Percentiles rank a stretch among this genome's conserved stretches.
Evolutionary conservation across 306 rosid genomes (phyloP).

Genomic region (Pachyrhizus erosus): DNA sequence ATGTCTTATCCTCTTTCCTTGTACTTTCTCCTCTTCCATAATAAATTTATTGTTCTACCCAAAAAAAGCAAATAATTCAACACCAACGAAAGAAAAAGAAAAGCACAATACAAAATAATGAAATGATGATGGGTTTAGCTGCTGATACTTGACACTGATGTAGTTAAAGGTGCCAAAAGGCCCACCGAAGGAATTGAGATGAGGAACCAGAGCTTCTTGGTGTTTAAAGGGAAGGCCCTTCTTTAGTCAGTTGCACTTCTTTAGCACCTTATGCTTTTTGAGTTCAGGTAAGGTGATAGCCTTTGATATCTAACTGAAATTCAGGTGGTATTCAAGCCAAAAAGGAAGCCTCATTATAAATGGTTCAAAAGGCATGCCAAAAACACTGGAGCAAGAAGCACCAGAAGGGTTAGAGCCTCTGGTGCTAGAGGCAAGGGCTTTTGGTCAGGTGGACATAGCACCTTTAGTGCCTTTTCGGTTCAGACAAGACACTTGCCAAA

Average conservation of each 20-base stretch:
- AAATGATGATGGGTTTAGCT: no score
- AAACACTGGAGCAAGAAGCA: not conserved
- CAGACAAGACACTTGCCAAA: not conserved
- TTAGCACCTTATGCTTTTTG: conserved; percentile 1
- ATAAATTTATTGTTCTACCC: no score
- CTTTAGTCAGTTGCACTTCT: not conserved
- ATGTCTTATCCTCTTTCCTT: no score
- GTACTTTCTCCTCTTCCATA: no score
- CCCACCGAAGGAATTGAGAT: not conserved
- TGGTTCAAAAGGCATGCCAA: conserved; percentile 22
- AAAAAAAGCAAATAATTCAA: no score
- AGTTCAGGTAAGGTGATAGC: conserved; percentile 15
- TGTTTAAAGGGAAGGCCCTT: not conserved
- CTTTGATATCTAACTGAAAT: not conserved
- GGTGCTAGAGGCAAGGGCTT: conserved; percentile 7
- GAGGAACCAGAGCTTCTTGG: not conserved
- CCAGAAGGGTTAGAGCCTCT: not conserved
- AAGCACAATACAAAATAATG: no score
- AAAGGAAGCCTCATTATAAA: conserved; percentile 7
- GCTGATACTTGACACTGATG: no score
- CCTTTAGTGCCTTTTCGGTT: conserved; percentile 1
- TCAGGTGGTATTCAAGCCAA: conserved; percentile 26
- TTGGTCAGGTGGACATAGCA: not conserved
- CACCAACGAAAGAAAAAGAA: no score
- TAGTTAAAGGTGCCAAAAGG: conserved; percentile 42